These are phyloP conservation scores for Nemania abortiva DNA, from an alignment of 2,329 filamentous ascomycete genomes.

Conservation along the genomic window DNA sequence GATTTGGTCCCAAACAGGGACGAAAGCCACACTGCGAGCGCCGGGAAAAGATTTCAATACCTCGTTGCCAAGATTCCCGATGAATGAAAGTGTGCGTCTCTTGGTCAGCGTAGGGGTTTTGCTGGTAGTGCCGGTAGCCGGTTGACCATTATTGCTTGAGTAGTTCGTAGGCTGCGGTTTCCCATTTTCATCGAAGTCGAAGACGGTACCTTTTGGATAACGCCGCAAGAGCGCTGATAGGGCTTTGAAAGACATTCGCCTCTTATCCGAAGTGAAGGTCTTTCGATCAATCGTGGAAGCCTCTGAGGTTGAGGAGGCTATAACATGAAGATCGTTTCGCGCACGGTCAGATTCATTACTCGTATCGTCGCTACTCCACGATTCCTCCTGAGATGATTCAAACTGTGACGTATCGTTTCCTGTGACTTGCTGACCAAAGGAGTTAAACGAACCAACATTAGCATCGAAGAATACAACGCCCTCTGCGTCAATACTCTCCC, in stretches of 20 bases:
- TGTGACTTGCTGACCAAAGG: conserved; percentile 8
- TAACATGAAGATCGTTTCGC: conserved; percentile 48
- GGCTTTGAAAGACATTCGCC: conserved; percentile 54
- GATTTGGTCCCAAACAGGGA: conserved; percentile 34
- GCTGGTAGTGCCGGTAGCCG: conserved; percentile 7
- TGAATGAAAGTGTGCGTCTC: conserved; percentile 28
- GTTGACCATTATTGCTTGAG: conserved; percentile 34
- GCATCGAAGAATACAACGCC: conserved; percentile 55
- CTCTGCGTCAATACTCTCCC: conserved; percentile 58
- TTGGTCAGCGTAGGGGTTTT: conserved; percentile 21
- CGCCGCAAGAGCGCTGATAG: conserved; percentile 57
- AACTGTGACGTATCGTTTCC: conserved; percentile 15
- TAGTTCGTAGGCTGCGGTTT: conserved; percentile 51
- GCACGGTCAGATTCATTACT: conserved; percentile 10
- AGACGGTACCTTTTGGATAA: conserved; percentile 61
- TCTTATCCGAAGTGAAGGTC: conserved; percentile 26
- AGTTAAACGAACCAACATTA: conserved; percentile 36
- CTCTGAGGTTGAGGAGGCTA: conserved; percentile 56
- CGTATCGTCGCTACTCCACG: conserved; percentile 38
- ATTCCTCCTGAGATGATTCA: conserved; percentile 21
- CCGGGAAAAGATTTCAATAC: conserved; percentile 31
- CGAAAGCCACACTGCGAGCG: conserved; percentile 31
- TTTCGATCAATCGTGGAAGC: conserved; percentile 52
- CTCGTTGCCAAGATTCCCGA: conserved; percentile 30
- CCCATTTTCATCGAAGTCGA: conserved; percentile 58